These are phyloP conservation scores for Diaporthe caulivora DNA, from an alignment of 2,329 filamentous ascomycete species.

Conservation along the genomic window DNA sequence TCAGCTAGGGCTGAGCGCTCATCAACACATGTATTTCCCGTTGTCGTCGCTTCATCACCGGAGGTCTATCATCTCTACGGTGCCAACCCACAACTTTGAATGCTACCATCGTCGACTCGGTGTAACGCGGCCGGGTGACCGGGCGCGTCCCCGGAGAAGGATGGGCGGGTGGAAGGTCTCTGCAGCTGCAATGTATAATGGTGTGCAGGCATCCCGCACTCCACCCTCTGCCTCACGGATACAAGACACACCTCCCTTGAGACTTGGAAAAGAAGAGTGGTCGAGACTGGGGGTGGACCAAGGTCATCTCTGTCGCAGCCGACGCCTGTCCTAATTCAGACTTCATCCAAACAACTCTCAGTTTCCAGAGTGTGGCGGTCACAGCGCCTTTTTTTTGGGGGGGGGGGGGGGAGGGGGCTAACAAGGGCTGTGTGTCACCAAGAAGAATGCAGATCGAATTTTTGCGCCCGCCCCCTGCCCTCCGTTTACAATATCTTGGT, in stretches of 20 bases:
- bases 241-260: background rate
- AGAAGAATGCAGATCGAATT: constrained; percentile 20
- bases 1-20: constrained; percentile 9
- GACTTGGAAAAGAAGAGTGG: background rate
- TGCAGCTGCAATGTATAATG: constrained; percentile 18
- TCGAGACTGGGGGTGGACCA: background rate
- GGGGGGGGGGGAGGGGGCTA: background rate
- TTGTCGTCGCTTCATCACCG: background rate
- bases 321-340: background rate
- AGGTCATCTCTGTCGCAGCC: background rate
- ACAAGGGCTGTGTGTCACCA: constrained; percentile 5
- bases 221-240: background rate
- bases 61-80: background rate
- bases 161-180: background rate
- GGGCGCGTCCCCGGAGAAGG: constrained; percentile 1
- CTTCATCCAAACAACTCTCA: background rate
- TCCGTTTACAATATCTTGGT: background rate
- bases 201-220: background rate
- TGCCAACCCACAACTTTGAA: constrained; percentile 1
- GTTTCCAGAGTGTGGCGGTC: constrained; percentile 20
- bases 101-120: background rate
- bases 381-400: too few species aligned
- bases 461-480: background rate
- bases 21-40: constrained; percentile 8
- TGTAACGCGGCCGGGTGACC: constrained; percentile 18